Percentiles rank a stretch among this genome's conserved stretches.
Conservation (phyloP, 441 rosid genomes). For the Erodium moschatum region DNA sequence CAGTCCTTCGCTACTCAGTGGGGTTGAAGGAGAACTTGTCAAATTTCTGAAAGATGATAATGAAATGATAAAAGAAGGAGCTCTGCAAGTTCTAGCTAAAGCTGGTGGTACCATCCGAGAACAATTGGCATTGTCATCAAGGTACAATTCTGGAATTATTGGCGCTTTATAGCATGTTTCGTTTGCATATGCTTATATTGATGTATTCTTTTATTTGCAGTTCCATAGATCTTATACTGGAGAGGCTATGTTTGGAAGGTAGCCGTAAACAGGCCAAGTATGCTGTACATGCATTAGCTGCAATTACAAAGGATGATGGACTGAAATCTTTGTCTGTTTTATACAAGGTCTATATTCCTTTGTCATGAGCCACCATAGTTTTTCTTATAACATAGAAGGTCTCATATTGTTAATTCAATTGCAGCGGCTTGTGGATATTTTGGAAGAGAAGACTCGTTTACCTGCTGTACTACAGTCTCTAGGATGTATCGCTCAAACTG, state of each 20-base stretch:
- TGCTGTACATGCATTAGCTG: conserved; percentile 97
- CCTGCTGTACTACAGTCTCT: conserved; percentile 92
- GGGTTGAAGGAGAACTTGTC: conserved; percentile 73
- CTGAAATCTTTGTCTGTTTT: conserved; percentile 91
- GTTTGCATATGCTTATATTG: conserved; percentile 24
- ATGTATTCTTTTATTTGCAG: conserved; percentile 36
- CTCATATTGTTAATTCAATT: conserved; percentile 24
- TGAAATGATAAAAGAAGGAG: conserved; percentile 81
- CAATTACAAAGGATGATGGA: conserved; percentile 97
- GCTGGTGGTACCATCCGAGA: conserved; percentile 95
- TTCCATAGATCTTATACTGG: conserved; percentile 85
- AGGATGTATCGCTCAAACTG: conserved; percentile 97
- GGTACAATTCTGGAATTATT: conserved; percentile 38
- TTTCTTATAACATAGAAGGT: conserved; percentile 12
- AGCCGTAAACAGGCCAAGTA: conserved; percentile 92
- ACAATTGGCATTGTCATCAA: conserved; percentile 68
- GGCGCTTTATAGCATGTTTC: conserved; percentile 13
- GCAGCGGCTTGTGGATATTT: conserved; percentile 94
- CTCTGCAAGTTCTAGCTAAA: conserved; percentile 82
- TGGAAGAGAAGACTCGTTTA: conserved; percentile 78
- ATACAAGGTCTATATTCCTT: conserved; percentile 52
- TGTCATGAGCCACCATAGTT: background rate
- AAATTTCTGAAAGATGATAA: conserved; percentile 75
- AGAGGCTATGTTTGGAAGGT: conserved; percentile 91
- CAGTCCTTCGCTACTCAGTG: conserved; percentile 71